Conservation (phyloP, 108 stramenopile genomes). For the Discostella stelligeroides region DNA sequence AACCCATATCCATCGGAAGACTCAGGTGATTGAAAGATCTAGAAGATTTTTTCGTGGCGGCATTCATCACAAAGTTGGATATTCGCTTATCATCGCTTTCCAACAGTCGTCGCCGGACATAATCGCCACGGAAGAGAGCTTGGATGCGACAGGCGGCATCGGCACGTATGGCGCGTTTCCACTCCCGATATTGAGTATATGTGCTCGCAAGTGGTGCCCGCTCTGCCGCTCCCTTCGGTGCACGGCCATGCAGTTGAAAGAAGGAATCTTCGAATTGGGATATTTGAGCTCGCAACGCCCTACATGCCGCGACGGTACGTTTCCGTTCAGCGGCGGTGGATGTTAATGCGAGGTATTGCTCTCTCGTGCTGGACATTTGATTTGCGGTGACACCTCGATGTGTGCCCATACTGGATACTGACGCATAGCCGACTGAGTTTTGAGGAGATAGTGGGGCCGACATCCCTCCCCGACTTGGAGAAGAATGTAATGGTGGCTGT, state of each 20-base stretch:
- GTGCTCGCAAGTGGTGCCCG: constrained; percentile 86
- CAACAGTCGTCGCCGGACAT: constrained; percentile 52
- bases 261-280: constrained; percentile 89
- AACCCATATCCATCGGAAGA: constrained; percentile 77
- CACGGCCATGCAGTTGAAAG: constrained; percentile 69
- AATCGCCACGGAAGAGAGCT: constrained; percentile 74
- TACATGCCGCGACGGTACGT: constrained; percentile 85
- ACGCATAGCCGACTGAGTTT: constrained; percentile 32
- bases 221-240: constrained; percentile 83
- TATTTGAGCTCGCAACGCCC: constrained; percentile 85
- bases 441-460: constrained; percentile 45
- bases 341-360: constrained; percentile 81
- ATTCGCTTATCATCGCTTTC: constrained; percentile 56
- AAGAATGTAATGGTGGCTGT: constrained; percentile 41
- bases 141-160: constrained; percentile 88
- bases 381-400: constrained; percentile 42
- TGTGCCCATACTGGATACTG: constrained; percentile 43
- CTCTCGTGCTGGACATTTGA: constrained; percentile 37
- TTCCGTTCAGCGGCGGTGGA: constrained; percentile 86
- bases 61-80: constrained; percentile 51
- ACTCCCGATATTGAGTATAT: constrained; percentile 87
- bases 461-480: constrained; percentile 13
- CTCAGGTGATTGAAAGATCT: constrained; percentile 58
- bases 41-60: constrained; percentile 43
- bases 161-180: constrained; percentile 88